Conservation (phyloP, 148 eudicot species). For the Rhododendron griersonianum region DNA sequence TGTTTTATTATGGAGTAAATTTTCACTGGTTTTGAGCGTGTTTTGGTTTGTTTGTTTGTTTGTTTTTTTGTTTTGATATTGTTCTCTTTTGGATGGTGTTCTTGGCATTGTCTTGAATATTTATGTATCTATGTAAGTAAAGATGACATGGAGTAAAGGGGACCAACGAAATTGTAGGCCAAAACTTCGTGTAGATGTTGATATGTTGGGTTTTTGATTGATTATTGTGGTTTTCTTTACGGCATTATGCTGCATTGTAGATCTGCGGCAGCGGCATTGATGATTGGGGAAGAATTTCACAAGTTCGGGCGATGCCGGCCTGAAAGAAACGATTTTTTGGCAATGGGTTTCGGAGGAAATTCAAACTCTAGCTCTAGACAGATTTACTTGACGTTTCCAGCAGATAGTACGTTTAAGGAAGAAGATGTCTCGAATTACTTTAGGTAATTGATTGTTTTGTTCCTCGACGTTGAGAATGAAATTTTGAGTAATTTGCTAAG, state of each 20-base stretch:
- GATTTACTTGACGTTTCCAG: conserved; percentile 92
- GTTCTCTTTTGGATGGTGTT: neutral
- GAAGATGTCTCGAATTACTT: conserved; percentile 89
- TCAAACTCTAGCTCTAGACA: conserved; percentile 56
- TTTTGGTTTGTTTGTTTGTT: neutral
- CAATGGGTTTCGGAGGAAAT: conserved; percentile 36
- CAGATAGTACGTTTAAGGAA: conserved; percentile 90
- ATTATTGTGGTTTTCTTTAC: conserved; percentile 3
- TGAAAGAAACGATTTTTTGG: conserved; percentile 58
- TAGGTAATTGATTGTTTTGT: conserved; percentile 34
- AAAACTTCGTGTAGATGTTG: neutral
- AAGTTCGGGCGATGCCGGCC: conserved; percentile 45
- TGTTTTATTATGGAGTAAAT: neutral
- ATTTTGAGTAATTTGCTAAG: conserved; percentile 3
- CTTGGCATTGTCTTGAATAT: neutral
- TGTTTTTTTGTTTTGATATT: neutral
- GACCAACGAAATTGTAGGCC: neutral
- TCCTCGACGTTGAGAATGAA: neutral
- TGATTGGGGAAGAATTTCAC: conserved; percentile 71
- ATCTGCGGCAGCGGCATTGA: conserved; percentile 67
- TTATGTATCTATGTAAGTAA: neutral
- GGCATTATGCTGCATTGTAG: conserved; percentile 39
- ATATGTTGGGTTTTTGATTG: neutral
- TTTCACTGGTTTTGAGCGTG: neutral
- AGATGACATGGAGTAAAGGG: neutral